Evolutionary conservation across 129 eudicot genomes (phyloP).

Genomic region (Centaurea solstitialis): DNA sequence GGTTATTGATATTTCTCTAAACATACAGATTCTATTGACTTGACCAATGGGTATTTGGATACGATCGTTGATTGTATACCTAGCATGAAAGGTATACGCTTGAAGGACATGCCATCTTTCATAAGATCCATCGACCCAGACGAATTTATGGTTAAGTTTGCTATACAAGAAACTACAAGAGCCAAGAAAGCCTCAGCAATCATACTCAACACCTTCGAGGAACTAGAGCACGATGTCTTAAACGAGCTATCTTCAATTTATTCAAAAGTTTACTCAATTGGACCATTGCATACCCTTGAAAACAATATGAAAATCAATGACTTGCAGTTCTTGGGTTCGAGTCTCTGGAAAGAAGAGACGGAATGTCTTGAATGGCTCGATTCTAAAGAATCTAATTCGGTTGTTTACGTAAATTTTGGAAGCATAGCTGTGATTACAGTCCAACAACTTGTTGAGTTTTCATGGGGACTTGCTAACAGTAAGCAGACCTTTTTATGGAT

Average conservation of each 20-base stretch:
- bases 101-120: conserved; percentile 41
- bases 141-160: conserved; percentile 32
- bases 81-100: conserved; percentile 31
- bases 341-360: conserved; percentile 24
- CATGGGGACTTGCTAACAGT: conserved; percentile 37
- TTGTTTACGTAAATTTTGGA: conserved; percentile 35
- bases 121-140: conserved; percentile 29
- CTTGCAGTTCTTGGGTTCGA: neutral
- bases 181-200: conserved; percentile 22
- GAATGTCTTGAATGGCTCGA: conserved; percentile 33
- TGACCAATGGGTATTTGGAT: conserved; percentile 40
- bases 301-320: neutral
- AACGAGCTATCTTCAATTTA: conserved; percentile 21
- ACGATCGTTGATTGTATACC: conserved; percentile 36
- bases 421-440: conserved; percentile 36
- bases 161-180: conserved; percentile 13
- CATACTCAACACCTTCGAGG: conserved; percentile 36
- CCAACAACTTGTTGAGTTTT: conserved; percentile 30
- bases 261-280: conserved; percentile 8
- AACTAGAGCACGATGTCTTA: conserved; percentile 30
- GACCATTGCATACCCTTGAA: conserved; percentile 13
- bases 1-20: neutral
- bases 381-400: conserved; percentile 22
- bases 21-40: conserved; percentile 17
- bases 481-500: conserved; percentile 35